Evolutionary conservation across 1,139 yeast genomes (phyloP).

Genomic region (Pichia sp.): DNA sequence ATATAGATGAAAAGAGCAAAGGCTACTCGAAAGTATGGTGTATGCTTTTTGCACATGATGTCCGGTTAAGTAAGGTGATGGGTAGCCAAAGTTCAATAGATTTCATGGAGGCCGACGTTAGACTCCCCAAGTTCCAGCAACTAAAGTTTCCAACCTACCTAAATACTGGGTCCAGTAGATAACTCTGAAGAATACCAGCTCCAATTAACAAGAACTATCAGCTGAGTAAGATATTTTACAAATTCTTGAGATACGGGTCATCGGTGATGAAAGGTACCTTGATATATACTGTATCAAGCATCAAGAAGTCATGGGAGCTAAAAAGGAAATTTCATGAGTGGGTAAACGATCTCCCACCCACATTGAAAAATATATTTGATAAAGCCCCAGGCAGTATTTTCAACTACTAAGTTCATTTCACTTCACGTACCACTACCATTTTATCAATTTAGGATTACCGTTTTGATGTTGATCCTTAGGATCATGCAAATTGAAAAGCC

Average conservation of each 20-base stretch:
- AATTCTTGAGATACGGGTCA: constrained; percentile 1
- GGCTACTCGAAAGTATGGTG: background rate
- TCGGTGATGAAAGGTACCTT: background rate
- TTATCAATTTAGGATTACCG: constrained; percentile 2
- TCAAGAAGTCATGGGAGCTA: constrained; percentile 2
- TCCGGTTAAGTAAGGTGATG: background rate
- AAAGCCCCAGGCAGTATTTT: background rate
- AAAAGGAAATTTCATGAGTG: constrained; percentile 1
- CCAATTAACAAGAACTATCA: background rate
- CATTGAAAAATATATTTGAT: background rate
- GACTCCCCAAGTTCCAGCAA: background rate
- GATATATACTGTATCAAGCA: background rate
- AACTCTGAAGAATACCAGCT: background rate
- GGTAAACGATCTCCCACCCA: background rate
- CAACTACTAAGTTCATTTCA: background rate
- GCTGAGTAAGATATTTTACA: background rate
- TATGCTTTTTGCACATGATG: constrained; percentile 1
- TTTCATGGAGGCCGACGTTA: background rate
- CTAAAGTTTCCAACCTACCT: background rate
- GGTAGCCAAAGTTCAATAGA: constrained; percentile 3
- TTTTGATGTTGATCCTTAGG: constrained; percentile 1
- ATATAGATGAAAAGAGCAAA: background rate
- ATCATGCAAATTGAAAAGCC: background rate
- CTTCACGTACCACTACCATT: background rate
- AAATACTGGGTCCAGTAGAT: background rate